Evolutionary conservation across 2,329 filamentous ascomycete genomes (phyloP), one percentile per base, ranked within the genome.

Genomic region (Diaporthe sp.): DNA sequence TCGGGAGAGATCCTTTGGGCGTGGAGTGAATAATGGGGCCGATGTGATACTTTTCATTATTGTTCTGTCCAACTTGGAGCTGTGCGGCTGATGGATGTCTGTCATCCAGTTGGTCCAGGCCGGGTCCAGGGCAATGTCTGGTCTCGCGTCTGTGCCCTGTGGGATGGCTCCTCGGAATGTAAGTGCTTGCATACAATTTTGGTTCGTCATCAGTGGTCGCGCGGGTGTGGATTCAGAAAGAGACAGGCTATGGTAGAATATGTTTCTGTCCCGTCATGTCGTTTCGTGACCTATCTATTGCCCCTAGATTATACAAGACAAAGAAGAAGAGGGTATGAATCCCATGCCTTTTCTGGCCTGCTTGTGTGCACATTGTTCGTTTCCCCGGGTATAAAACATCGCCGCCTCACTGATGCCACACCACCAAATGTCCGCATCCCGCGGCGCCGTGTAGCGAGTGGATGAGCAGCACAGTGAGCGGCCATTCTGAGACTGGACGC

Each of bases 351-450:
- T 37, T 6, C 37, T 28, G 61, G 28, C 61, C 25, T 34, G 25
- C 28, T 65, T 34, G 42, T 49, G 42, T 19, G 19, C 28, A 19
- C 37, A 42, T 4, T 49, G 61, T 49, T 22, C 15, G 1, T 13
- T 49, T 9, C 28, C 42, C 42, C 2, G 61, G 61, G 61, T 67
- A 67, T 67, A 49, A 67, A 49, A 34, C 25, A 65, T 65, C 28
- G 4, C 7, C 19, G 9, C 6, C 53, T 34, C 25, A 8, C 0
- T 34, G n/a, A 31, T 42, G 19, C 42, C n/a, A 8, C 5, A 46
- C 15, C 13, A 25, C 7, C 59, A 44, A 39, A 5, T 4, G 1
- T 25, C 12, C 8, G 39, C n/a, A 9, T 22, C 25, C 25, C 8
- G 39, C 17, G 59, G 19, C n/a, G 17, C 44, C 10, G 3, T 34